Evolutionary conservation across 805 yeast genomes (phyloP).

Genomic region (Pichia cephalocereana): DNA sequence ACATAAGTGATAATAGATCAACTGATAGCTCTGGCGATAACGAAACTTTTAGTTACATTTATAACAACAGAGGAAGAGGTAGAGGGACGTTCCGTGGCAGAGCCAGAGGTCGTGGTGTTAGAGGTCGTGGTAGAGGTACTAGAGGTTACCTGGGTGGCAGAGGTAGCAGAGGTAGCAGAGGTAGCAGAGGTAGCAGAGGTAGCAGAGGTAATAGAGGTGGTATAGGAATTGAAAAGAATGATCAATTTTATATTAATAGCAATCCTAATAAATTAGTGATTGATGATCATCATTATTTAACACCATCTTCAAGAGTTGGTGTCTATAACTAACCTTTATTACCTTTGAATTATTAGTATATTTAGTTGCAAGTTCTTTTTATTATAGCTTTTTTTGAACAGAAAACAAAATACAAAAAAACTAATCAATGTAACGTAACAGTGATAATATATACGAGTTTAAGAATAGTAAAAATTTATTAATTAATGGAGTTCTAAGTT

Average conservation of each 20-base stretch:
- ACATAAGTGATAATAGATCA: not conserved
- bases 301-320: conserved; percentile 9
- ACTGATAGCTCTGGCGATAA: not conserved
- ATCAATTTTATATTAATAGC: not conserved
- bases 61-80: not conserved
- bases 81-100: not conserved
- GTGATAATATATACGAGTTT: too few species aligned
- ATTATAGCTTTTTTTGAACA: too few species aligned
- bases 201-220: not conserved
- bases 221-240: not conserved
- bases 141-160: conserved; percentile 10
- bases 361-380: not conserved
- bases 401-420: too few species aligned
- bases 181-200: not conserved
- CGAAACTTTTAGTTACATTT: not conserved
- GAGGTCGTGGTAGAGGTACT: not conserved
- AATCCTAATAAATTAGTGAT: conserved; percentile 1
- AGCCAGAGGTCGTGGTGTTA: not conserved
- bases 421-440: too few species aligned
- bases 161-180: conserved; percentile 8
- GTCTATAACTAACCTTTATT: conserved; percentile 1
- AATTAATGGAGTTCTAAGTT: too few species aligned
- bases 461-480: too few species aligned
- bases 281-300: conserved; percentile 5
- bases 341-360: not conserved